A percentile compares a stretch with the other conserved stretches of the same genome.
Conservation (phyloP, 768 basidiomycete species). For the Pleurotus pulmonarius region DNA sequence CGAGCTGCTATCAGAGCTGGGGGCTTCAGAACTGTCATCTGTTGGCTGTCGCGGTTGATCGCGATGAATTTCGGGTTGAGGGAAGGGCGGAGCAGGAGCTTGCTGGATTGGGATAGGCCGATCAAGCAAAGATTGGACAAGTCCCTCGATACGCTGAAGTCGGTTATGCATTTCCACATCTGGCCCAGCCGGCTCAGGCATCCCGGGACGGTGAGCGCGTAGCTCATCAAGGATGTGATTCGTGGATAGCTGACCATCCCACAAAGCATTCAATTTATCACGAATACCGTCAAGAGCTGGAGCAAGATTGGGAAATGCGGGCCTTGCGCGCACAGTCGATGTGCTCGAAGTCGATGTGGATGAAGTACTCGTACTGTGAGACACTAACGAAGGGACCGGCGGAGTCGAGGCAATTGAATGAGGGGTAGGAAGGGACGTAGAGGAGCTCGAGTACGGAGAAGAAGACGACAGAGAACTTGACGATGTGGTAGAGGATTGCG, state of each 20-base stretch:
- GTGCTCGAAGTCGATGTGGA: constrained; percentile 25
- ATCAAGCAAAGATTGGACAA: constrained; percentile 36
- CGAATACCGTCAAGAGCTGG: constrained; percentile 55
- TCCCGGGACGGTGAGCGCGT: constrained; percentile 37
- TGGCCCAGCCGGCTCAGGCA: constrained; percentile 19
- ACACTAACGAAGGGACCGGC: constrained; percentile 25
- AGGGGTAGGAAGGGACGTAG: constrained; percentile 24
- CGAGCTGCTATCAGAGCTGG: not conserved
- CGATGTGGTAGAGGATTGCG: constrained; percentile 9
- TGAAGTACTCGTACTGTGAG: constrained; percentile 27
- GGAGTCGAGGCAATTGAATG: constrained; percentile 29
- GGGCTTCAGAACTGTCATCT: constrained; percentile 10
- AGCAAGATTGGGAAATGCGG: constrained; percentile 39
- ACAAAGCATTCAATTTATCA: constrained; percentile 54
- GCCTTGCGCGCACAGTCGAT: constrained; percentile 28
- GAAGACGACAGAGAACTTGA: constrained; percentile 26
- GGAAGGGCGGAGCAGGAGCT: constrained; percentile 19
- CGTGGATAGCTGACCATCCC: constrained; percentile 58
- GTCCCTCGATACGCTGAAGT: constrained; percentile 41
- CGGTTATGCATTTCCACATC: constrained; percentile 39
- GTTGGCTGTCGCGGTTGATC: constrained; percentile 12
- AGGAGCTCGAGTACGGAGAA: constrained; percentile 18
- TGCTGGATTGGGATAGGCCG: constrained; percentile 23
- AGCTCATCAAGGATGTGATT: constrained; percentile 63
- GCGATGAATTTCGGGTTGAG: constrained; percentile 12